Base-by-base conservation (phyloP, 2,329 filamentous ascomycete genomes). In the Hypocreales sp. region DNA sequence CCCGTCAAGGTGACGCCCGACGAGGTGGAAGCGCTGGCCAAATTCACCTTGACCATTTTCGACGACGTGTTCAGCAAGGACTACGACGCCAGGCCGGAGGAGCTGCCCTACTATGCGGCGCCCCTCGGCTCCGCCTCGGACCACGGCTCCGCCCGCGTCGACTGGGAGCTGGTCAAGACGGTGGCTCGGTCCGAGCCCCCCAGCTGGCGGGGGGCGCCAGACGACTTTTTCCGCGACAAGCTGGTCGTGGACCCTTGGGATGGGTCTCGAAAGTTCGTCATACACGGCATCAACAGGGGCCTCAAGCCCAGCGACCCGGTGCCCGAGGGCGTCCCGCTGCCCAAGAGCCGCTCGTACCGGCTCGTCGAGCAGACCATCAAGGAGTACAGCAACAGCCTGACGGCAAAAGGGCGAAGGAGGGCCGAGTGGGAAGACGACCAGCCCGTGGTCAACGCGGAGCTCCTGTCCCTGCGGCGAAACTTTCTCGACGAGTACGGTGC, bases 11-110 rank as follows among this genome's bases (percentile, higher is more conserved):
- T 72, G 0, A 47, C 53, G 0, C 39, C 55, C 0, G 41, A 53
- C 0, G 44, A 60, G 2, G 36, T 83, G 0, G 50, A 64, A 1
- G 47, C 56, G 2, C 46, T 95, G n/a, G 73, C 72, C 1, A 51
- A 48, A 0, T 92, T 90, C 45, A 93, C 81, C 0, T 54, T 92
- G 22, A 63, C 67, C 5, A 51, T 92, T 0, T 94, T 92, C 48
- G 56, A 69, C 11, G 83, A 95, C 39, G 59, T 94, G 0, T 95
- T 93, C 56, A 87, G 84, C 49, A 98, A 98, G 48, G 61, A 64
- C 4, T 98, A 82, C 41, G 72, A 79, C 26, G 58, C 67, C 0
- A 60, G 72, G 11, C 39, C 60, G 0, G 50, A 61, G 1, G 71
- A 75, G 16, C 66, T 93, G 46, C 77, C 84, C 0, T 98, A 94